Conservation (phyloP, 1,284 basidiomycete species). For the Inonotus hispidus region DNA sequence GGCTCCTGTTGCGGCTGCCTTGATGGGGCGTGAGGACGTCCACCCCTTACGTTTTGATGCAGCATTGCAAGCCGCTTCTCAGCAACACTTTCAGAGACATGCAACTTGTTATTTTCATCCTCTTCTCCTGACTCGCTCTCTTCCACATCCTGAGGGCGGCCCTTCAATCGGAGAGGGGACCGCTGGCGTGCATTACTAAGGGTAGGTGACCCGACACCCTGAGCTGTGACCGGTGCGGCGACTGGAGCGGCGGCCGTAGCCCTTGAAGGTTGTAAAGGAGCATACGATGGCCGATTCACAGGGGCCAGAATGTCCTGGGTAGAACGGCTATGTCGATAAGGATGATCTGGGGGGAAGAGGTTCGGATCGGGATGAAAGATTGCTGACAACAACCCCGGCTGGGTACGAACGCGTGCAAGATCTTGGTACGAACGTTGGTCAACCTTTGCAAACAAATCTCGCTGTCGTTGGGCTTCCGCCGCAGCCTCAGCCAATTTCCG, state of each 20-base stretch:
- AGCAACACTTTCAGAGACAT: constrained; percentile 56
- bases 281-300: constrained; percentile 14
- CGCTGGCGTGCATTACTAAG: constrained; percentile 4
- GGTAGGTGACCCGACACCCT: constrained; percentile 4
- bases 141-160: constrained; percentile 60
- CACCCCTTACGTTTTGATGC: constrained; percentile 31
- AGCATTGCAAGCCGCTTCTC: constrained; percentile 55
- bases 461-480: constrained; percentile 61
- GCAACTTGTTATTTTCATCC: constrained; percentile 44
- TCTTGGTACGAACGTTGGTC: constrained; percentile 62
- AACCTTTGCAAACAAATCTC: constrained; percentile 73
- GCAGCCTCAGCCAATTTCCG: constrained; percentile 26
- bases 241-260: constrained; percentile 60
- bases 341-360: constrained; percentile 53
- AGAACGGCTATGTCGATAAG: constrained; percentile 48
- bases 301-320: constrained; percentile 41
- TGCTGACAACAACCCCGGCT: constrained; percentile 58
- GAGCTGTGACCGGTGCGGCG: constrained; percentile 46
- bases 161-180: constrained; percentile 40
- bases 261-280: constrained; percentile 50
- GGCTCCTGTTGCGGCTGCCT: constrained; percentile 21
- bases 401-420: constrained; percentile 39
- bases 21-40: constrained; percentile 21
- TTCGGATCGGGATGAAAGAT: constrained; percentile 65
- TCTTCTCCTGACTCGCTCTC: constrained; percentile 56